Percentiles rank a stretch among this genome's conserved stretches.
These are phyloP conservation scores for Epichloe elymi DNA, from an alignment of 2,329 filamentous ascomycete genomes.

Conservation along the genomic window DNA sequence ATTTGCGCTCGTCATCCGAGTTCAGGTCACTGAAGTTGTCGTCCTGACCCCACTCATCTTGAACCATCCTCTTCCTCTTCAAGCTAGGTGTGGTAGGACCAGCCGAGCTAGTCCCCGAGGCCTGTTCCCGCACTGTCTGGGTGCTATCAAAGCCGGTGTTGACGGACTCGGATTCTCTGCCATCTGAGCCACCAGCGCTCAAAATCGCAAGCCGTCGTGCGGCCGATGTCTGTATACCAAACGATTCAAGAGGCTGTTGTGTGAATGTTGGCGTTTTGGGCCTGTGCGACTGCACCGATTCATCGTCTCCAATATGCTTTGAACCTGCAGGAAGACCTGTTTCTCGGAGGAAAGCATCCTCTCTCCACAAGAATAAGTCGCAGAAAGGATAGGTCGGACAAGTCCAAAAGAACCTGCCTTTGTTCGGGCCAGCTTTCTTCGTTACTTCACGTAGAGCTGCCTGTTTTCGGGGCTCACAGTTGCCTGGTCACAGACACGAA, in stretches of 20 bases:
- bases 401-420: conserved; percentile 29
- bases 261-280: conserved; percentile 17
- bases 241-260: conserved; percentile 16
- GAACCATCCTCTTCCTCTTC: conserved; percentile 18
- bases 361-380: conserved; percentile 32
- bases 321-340: conserved; percentile 8
- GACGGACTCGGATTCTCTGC: not conserved
- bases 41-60: conserved; percentile 14
- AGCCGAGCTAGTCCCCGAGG: not conserved
- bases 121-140: not conserved
- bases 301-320: not conserved
- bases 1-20: conserved; percentile 26
- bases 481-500: conserved; percentile 17
- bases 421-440: conserved; percentile 25
- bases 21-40: conserved; percentile 21
- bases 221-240: conserved; percentile 16
- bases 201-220: conserved; percentile 4
- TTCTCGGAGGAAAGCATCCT: conserved; percentile 22
- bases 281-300: conserved; percentile 4
- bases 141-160: not conserved
- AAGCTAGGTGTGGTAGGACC: conserved; percentile 3
- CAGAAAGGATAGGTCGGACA: conserved; percentile 26
- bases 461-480: conserved; percentile 27
- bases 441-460: conserved; percentile 22
- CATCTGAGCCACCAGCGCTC: not conserved